phyloP scores from a whole-genome alignment of 345 rosid species.

The Fremontodendron californicum region DNA sequence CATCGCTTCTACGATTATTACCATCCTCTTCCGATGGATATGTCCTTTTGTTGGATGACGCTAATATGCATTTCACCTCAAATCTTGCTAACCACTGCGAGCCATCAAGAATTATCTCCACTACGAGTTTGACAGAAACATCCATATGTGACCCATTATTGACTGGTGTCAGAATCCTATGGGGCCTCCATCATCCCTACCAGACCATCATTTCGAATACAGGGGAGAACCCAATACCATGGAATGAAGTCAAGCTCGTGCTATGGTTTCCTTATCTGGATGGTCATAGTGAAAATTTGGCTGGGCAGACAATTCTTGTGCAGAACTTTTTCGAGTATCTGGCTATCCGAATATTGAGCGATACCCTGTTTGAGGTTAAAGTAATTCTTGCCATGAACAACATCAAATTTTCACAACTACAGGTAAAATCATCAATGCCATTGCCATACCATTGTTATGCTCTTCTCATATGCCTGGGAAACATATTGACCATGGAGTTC shows the following conservation, averaged over 20 bases:
- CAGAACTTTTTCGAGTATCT: constrained; percentile 69
- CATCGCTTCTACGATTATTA: constrained; percentile 44
- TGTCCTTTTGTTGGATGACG: constrained; percentile 70
- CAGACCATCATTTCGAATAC: constrained; percentile 52
- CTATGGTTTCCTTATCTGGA: constrained; percentile 71
- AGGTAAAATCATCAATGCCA: constrained; percentile 40
- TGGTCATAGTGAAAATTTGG: constrained; percentile 42
- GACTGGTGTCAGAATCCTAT: constrained; percentile 46
- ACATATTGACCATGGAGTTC: neutral
- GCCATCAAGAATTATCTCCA: constrained; percentile 52
- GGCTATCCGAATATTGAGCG: constrained; percentile 63
- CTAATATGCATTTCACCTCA: constrained; percentile 53
- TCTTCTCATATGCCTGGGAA: neutral
- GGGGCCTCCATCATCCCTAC: constrained; percentile 68
- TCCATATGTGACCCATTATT: constrained; percentile 35
- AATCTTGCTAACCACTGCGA: constrained; percentile 50
- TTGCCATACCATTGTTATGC: neutral
- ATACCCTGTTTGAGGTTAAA: constrained; percentile 42
- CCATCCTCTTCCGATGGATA: constrained; percentile 47
- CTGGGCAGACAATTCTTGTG: constrained; percentile 41
- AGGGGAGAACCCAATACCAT: constrained; percentile 48
- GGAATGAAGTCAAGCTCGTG: constrained; percentile 62
- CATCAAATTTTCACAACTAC: constrained; percentile 61
- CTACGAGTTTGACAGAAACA: constrained; percentile 52
- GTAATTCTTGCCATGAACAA: constrained; percentile 75